Evolutionary conservation across 768 basidiomycete genomes (phyloP), one percentile per base, ranked within the genome.

Genomic region (Auriscalpium microsporum): DNA sequence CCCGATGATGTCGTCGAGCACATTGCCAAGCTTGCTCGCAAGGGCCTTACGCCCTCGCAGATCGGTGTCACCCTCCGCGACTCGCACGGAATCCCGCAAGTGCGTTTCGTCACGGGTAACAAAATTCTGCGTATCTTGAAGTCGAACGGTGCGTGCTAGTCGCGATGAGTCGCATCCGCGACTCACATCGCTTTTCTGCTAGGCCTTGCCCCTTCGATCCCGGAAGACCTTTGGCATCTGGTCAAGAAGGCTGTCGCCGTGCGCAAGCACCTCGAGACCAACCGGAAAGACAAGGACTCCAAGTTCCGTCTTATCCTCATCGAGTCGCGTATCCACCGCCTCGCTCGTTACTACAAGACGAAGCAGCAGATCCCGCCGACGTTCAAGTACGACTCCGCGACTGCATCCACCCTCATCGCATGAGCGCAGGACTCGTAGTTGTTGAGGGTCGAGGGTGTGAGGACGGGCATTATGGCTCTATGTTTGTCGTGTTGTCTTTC

Each of bases 241-340:
- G 87, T 98, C 84, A 97, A 97, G 86, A 99, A 97, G 86, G 95
- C 95, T 72, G 94, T 99, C 69, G 81, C 91, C 66, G 93, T 99
- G 69, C 93, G 94, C 76, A 98, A 97, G 81, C 95, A 98, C 76
- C 83, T 99, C 65, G 92, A 96, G 75, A 79, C 82, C 67, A 97
- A 96, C 87, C 86, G 95, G 72, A 95, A 94, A 74, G 95, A 99
- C 83, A 95, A 93, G 81, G 94, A 97, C 81, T 91, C 90, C 73
- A 95, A 85, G 69, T 85, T 84, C 80, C 91, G 94, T 72, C 86
- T 97, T 68, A 97, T 97, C 79, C 78, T 97, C 67, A 95, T 99
- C 80, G 95, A 99, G 82, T 95, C 93, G 64, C 84, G 95, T 65
- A 98, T 99, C 74, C 95, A 99, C 80, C 85, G 87, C 72, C 87